phyloP scores from a whole-genome alignment of 1,139 yeast genomes.

The Pichia sp. region DNA sequence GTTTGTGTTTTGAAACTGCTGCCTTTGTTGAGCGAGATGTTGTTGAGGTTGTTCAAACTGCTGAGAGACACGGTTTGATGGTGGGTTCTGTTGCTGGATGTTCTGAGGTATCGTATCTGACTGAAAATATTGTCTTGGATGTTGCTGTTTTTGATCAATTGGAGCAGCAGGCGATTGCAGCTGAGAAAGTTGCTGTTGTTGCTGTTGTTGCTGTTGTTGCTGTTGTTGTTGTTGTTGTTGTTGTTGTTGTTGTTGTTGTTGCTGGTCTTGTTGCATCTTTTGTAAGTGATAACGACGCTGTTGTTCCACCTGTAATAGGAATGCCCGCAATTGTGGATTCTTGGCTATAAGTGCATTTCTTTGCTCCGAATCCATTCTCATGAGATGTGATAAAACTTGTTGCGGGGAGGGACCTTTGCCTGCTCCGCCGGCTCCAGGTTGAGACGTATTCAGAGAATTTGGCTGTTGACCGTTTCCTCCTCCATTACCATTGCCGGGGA shows the following conservation, averaged over 20 bases:
- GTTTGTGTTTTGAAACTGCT: neutral
- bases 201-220: conserved; percentile 15
- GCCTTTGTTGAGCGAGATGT: conserved; percentile 7
- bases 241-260: conserved; percentile 13
- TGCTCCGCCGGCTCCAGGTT: too few relatives aligned
- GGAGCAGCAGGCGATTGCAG: conserved; percentile 7
- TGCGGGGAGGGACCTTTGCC: conserved; percentile 18
- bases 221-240: conserved; percentile 16
- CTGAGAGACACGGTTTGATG: conserved; percentile 4
- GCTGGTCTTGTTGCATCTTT: conserved; percentile 20
- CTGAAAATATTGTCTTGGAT: conserved; percentile 1
- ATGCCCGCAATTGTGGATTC: conserved; percentile 24
- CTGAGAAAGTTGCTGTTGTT: conserved; percentile 11
- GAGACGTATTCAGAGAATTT: too few relatives aligned
- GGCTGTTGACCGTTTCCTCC: neutral
- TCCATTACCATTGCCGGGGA: neutral
- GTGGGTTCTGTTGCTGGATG: conserved; percentile 2
- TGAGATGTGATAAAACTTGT: conserved; percentile 23
- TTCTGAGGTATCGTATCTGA: conserved; percentile 3
- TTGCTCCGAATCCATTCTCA: conserved; percentile 26
- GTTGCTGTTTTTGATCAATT: neutral
- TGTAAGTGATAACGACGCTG: conserved; percentile 24
- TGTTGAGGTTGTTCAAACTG: conserved; percentile 12
- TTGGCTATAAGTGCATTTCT: conserved; percentile 22
- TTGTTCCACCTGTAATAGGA: conserved; percentile 27